phyloP scores from a whole-genome alignment of 768 basidiomycete genomes.

The Termitomyces sp. region DNA sequence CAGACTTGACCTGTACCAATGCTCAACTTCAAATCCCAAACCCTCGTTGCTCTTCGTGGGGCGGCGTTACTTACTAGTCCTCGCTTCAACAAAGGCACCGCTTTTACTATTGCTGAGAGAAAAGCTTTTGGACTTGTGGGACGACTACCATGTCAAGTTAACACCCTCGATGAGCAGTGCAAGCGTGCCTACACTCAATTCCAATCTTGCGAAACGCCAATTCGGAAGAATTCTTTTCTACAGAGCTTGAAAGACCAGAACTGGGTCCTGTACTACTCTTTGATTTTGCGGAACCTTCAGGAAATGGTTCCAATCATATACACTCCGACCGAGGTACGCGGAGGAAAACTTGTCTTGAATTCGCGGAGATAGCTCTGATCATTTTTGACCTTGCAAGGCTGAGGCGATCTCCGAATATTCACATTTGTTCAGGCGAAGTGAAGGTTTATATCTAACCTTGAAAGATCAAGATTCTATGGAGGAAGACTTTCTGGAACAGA shows the following conservation, averaged over 20 bases:
- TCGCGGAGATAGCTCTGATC: not conserved
- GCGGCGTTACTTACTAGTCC: conserved; percentile 58
- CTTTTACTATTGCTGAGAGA: conserved; percentile 64
- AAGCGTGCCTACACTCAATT: conserved; percentile 69
- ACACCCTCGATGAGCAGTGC: conserved; percentile 73
- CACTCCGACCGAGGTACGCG: conserved; percentile 68
- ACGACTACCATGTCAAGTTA: conserved; percentile 43
- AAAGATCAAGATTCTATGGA: conserved; percentile 64
- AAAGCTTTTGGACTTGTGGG: conserved; percentile 58
- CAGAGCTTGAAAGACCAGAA: conserved; percentile 78
- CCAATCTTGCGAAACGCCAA: conserved; percentile 22
- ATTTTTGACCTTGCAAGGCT: conserved; percentile 34
- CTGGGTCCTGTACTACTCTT: conserved; percentile 72
- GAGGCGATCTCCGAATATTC: conserved; percentile 84
- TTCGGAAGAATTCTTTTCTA: conserved; percentile 68
- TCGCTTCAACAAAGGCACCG: conserved; percentile 77
- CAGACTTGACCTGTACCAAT: not conserved
- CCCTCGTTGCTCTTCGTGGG: conserved; percentile 49
- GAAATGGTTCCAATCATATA: conserved; percentile 73
- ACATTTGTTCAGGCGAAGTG: conserved; percentile 72
- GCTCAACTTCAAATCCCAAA: not conserved
- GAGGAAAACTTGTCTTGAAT: not conserved
- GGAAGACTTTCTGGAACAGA: conserved; percentile 67
- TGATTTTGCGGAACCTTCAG: conserved; percentile 51
- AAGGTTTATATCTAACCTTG: conserved; percentile 70